Evolutionary conservation across 2,329 filamentous ascomycete genomes (phyloP), one percentile per base, ranked within the genome.

Genomic region (Lojkania enalia): DNA sequence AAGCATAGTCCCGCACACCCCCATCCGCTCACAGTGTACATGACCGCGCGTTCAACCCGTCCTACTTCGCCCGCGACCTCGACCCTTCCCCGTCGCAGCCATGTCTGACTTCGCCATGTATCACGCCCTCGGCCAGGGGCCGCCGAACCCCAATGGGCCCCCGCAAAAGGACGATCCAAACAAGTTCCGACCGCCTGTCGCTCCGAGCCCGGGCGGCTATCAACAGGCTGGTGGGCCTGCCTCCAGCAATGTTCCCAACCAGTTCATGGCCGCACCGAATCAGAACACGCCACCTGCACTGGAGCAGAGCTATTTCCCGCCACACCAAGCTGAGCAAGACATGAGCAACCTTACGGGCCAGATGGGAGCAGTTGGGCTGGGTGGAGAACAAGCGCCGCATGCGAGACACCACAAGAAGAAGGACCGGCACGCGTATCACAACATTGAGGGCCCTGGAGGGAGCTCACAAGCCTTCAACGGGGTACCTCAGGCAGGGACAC

Each of bases 391-490:
- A 75, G 79, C 63, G 48, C 69, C 69, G 48, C 69, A 69, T 53
- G 7, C 7, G 7, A 73, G 83, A 46, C 57, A 43, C 67, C 87
- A 78, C 70, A 89, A 91, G 78, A 97, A 96, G 83, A 96, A 96
- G 79, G 87, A 96, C 68, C 83, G 90, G 48, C 92, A 97, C 72
- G 92, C 91, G 52, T 88, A 95, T 70, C 92, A 97, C 70, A 86
- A 83, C 29, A 82, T 97, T 41, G 89, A 92, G 54, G 83, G 87
- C 16, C 78, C 85, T 11, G 77, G 77, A 4, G 83, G 84, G 38
- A 83, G 83, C 23, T 83, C 85, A 4, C 83, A 87, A 61, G 74
- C 83, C 9, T 88, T 87, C 72, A 85, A 86, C 64, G 85, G 83
- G 49, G 82, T 85, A 62, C 82, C 84, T 1, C 77, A 80, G 18